Base-by-base conservation (phyloP, 352 stramenopile species). In the Phytophthora sansomeana region DNA sequence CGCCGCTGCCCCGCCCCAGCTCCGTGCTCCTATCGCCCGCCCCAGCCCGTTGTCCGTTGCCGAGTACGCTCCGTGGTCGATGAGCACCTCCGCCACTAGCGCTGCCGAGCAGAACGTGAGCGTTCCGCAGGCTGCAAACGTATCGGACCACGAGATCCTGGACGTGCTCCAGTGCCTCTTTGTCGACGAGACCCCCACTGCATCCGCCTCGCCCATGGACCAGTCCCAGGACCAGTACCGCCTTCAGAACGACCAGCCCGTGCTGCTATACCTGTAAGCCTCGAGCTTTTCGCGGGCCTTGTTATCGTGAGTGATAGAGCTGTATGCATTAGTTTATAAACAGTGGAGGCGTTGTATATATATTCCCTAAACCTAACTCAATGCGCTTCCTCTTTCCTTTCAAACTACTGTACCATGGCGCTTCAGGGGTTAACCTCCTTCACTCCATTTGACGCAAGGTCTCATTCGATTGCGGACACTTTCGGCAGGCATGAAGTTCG, bases 161-260 rank as follows among this genome's bases (percentile, higher is more conserved):
- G 74, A 81, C 41, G 66, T 81, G 17, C 74, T 81, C 11, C 74
- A 81, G 48, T 81, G 74, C 50, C 55, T 81, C 10, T 81, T 81
- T 72, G 63, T 57, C 13, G 74, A 81, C 36, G 74, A 81, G 35
- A 60, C 60, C 36, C 50, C 63, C 35, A 29, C 42, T 57, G 49
- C 48, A 55, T 49, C 59, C 26, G 19, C 35, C 8, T 30, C 52
- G 14, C 36, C 55, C 16, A 2, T 38, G 13, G 65, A 72, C 14
- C 60, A 78, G 38, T 54, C 55, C 32, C 66, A 72, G 28, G 60
- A 68, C 1, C 66, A 65, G 35, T 75, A 75, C 56, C 65, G 70
- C 46, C 36, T 61, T 26, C 66, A 72, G 46, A 72, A 52, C 46
- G 70, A 78, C 42, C 70, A 78, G 52, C 66, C 70, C 11, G 59